phyloP scores from a whole-genome alignment of 805 yeast genomes.

The Lipomyces lipofer region DNA sequence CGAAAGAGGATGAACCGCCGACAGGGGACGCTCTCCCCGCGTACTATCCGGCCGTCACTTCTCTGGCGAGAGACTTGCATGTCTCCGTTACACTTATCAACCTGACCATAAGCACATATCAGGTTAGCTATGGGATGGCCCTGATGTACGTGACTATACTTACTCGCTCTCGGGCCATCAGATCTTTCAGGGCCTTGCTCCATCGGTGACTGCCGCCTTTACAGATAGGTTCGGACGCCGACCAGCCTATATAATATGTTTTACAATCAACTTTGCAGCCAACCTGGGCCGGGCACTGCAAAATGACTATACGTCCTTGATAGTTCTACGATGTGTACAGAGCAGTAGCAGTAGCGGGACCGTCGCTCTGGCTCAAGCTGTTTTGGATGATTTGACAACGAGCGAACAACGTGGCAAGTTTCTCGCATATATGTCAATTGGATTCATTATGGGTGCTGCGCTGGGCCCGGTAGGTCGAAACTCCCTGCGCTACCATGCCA shows the following conservation, averaged over 20 bases:
- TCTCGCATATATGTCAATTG: constrained; percentile 65
- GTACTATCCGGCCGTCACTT: constrained; percentile 77
- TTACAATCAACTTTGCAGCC: constrained; percentile 57
- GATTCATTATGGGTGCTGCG: constrained; percentile 69
- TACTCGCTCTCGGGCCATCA: too few relatives aligned
- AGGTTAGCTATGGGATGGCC: too few relatives aligned
- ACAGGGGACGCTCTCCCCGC: too few relatives aligned
- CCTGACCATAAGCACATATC: constrained; percentile 71
- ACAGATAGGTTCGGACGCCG: constrained; percentile 75
- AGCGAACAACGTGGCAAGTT: constrained; percentile 69
- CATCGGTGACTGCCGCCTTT: constrained; percentile 52
- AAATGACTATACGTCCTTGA: constrained; percentile 57
- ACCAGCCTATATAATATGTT: constrained; percentile 59
- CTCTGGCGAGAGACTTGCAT: constrained; percentile 54
- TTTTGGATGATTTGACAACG: constrained; percentile 71
- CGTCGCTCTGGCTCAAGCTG: constrained; percentile 66
- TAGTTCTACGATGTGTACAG: constrained; percentile 68
- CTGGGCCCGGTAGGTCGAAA: constrained; percentile 80
- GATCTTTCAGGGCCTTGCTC: constrained; percentile 18
- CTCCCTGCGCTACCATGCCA: too few relatives aligned
- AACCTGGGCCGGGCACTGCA: constrained; percentile 67
- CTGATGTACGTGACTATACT: too few relatives aligned
- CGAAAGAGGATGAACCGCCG: too few relatives aligned
- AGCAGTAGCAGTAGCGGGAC: constrained; percentile 76
- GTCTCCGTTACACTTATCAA: constrained; percentile 60